phyloP scores from a whole-genome alignment of 768 basidiomycete genomes.

The Lyophyllum atratum region DNA sequence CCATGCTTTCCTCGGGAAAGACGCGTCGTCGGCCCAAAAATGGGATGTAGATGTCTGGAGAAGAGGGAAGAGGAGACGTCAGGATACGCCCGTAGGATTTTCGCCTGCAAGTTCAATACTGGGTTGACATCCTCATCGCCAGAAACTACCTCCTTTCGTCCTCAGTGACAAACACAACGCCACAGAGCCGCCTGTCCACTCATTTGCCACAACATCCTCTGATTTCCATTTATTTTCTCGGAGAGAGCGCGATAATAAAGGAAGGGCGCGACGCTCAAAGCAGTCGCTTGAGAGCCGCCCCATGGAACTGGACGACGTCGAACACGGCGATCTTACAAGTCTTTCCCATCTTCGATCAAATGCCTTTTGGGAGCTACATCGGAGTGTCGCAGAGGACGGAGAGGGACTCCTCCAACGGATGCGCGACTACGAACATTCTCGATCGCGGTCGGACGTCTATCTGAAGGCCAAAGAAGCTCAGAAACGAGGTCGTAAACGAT shows the following conservation, averaged over 20 bases:
- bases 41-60: constrained; percentile 58
- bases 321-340: constrained; percentile 26
- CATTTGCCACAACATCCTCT: constrained; percentile 48
- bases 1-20: constrained; percentile 30
- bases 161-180: constrained; percentile 5
- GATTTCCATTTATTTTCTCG: constrained; percentile 48
- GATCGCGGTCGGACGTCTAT: constrained; percentile 41
- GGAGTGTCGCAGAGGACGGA: constrained; percentile 62
- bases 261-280: constrained; percentile 20
- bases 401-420: constrained; percentile 72
- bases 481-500: constrained; percentile 44
- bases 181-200: constrained; percentile 23
- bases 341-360: constrained; percentile 53
- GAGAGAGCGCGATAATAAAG: constrained; percentile 14
- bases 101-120: constrained; percentile 2
- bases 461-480: constrained; percentile 40
- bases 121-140: constrained; percentile 5
- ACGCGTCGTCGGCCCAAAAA: constrained; percentile 37
- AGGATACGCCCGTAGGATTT: constrained; percentile 46
- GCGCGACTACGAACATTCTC: constrained; percentile 67
- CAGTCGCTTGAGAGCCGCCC: constrained; percentile 8
- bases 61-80: constrained; percentile 54
- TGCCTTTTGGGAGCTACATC: constrained; percentile 67
- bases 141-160: constrained; percentile 20
- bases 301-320: constrained; percentile 16